Evolutionary conservation across 108 stramenopile genomes (phyloP).

Genomic region (Conticribra guillardii): DNA sequence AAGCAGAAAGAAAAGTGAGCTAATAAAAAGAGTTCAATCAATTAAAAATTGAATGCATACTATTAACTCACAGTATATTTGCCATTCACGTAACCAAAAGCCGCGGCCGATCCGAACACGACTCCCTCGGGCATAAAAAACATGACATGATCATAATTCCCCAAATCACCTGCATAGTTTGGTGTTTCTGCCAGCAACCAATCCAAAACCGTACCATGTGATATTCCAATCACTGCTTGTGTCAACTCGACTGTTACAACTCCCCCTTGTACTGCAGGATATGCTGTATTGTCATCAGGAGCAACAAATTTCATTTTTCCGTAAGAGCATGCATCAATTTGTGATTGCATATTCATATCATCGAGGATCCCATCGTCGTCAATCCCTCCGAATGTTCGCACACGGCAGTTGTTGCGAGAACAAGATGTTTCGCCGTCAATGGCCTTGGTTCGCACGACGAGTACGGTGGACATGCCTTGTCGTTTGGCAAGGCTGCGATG

Average conservation of each 20-base stretch:
- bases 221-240: conserved; percentile 3
- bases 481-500: background rate
- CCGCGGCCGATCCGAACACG: conserved; percentile 4
- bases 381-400: conserved; percentile 7
- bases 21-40: background rate
- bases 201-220: conserved; percentile 13
- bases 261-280: conserved; percentile 1
- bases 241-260: conserved; percentile 10
- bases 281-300: conserved; percentile 1
- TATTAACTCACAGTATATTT: conserved; percentile 3
- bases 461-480: conserved; percentile 10
- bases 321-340: conserved; percentile 13
- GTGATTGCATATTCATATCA: conserved; percentile 16
- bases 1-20: background rate
- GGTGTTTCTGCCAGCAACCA: conserved; percentile 3
- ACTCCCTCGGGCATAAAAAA: conserved; percentile 9
- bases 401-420: conserved; percentile 4
- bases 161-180: background rate
- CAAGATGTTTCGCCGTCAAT: background rate
- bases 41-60: too few species aligned
- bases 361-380: conserved; percentile 2
- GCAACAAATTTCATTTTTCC: conserved; percentile 12
- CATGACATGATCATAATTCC: conserved; percentile 18
- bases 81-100: conserved; percentile 9
- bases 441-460: conserved; percentile 6